phyloP scores from a whole-genome alignment of 257 asterid genomes.

The Verbascum thapsus region DNA sequence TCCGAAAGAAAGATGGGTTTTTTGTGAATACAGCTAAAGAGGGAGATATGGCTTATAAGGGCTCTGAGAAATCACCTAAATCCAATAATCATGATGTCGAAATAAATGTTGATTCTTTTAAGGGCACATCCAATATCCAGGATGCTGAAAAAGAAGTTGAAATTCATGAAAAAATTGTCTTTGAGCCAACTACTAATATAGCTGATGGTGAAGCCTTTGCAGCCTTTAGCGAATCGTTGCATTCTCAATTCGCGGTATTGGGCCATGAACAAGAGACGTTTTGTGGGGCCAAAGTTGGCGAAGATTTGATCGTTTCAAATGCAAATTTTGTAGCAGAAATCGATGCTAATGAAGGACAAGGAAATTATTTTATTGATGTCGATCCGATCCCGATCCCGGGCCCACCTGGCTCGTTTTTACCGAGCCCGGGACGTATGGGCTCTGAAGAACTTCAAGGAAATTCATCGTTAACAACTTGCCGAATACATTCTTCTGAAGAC shows the following conservation, averaged over 20 bases:
- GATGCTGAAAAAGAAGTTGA: slow-evolving; percentile 42
- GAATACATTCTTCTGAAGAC: slow-evolving; percentile 73
- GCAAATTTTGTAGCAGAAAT: slow-evolving; percentile 36
- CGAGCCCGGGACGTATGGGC: slow-evolving; percentile 80
- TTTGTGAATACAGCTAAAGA: slow-evolving; percentile 28
- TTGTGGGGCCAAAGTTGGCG: slow-evolving; percentile 38
- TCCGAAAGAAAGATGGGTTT: slow-evolving; percentile 40
- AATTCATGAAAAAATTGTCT: slow-evolving; percentile 31
- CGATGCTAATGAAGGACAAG: slow-evolving; percentile 47
- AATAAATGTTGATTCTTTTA: slow-evolving; percentile 33
- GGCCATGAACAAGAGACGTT: slow-evolving; percentile 51
- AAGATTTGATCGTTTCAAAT: slow-evolving; percentile 34
- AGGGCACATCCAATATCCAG: slow-evolving; percentile 33
- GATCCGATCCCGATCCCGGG: slow-evolving; percentile 92
- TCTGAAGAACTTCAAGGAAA: slow-evolving; percentile 81
- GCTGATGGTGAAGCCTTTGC: slow-evolving; percentile 40
- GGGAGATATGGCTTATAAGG: slow-evolving; percentile 32
- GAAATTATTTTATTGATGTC: slow-evolving; percentile 67
- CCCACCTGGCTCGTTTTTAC: slow-evolving; percentile 92
- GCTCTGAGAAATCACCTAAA: slow-evolving; percentile 36
- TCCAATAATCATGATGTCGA: slow-evolving; percentile 37
- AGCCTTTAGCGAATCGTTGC: slow-evolving; percentile 48
- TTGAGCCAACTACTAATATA: slow-evolving; percentile 41
- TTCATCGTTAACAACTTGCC: slow-evolving; percentile 74
- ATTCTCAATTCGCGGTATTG: slow-evolving; percentile 42